Base-by-base conservation (phyloP, 139 green algal species). In the Chlorella vulgaris region DNA sequence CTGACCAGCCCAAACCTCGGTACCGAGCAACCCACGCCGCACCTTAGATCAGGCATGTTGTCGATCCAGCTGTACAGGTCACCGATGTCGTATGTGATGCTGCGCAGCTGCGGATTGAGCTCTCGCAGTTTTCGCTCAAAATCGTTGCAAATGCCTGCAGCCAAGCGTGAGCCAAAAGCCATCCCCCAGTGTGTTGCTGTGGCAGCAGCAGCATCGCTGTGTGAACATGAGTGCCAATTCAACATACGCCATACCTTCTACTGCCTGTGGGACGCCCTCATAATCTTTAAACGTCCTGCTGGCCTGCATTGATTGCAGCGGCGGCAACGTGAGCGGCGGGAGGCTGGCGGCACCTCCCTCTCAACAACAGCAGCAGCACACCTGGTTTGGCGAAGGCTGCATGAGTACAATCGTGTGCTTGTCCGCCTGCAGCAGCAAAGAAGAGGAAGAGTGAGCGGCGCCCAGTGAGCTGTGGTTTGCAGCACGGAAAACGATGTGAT, bases 61-160 rank as follows among this genome's bases (percentile, higher is more conserved):
- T 94, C 91, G 5, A 94, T 81, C 78, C 88, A 94, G 10, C 53
- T 53, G 50, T 87, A 93, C 47, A 94, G 83, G 67, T 94, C 89
- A 1, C 66, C 36, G 22, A 95, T 85, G 60, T 95, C 90, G 75
- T 94, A 94, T 15, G 89, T 93, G 74, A 94, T 88, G 78, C 88
- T 88, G 18, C 43, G 43, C 60, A 88, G n/a, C 36, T 69, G 71
- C 47, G 91, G 91, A 83, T 94, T 93, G 8, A 90, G 77, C 51
- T 93, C 90, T 82, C 88, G 86, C 60, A 94, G 79, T 65, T 83
- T 78, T 50, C 85, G 84, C 83, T 94, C 91, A 86, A 94, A 94
- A 42, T 93, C 78, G 19, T 51, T 21, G 40, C 85, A 91, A 4
- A 94, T 74, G 31, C 91, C 91, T 91, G 74, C 69, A 69, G 66